Base-by-base conservation (phyloP, 2,329 filamentous ascomycete species). In the Fusarium scirpi region DNA sequence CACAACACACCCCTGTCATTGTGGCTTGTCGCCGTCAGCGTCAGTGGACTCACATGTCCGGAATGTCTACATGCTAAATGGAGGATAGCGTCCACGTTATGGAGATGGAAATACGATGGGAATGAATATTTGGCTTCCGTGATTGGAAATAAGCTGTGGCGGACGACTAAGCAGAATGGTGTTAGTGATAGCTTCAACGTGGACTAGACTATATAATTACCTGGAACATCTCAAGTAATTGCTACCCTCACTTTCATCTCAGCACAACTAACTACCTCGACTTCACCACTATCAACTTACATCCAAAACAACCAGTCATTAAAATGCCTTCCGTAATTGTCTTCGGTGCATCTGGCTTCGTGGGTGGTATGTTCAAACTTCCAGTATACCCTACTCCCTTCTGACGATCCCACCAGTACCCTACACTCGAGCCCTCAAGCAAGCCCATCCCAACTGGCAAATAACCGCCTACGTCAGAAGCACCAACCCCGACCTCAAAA, bases 261-360 rank as follows among this genome's bases (percentile, higher is more conserved):
- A 38, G 2, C 6, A 22, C n/a, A 3, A 20, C 8, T 4, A 25
- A 11, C 15, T 25, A 11, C 2, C n/a, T 27, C 13, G 8, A 4
- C 4, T 13, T 18, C 5, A 16, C 10, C 8, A 7, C 18, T 1
- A 22, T 12, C 2, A 20, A 40, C 12, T 7, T 1, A 56, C 7
- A 11, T 18, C 4, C 5, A 16, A 12, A 12, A 7, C 8, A 7
- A 7, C 8, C 20, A 16, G 11, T 11, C 4, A 9, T 22, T 18
- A 30, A 3, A 20, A 64, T 64, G 62, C 44, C 44, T 65, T 65
- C 62, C 22, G 20, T 65, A 12, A 59, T 65, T 9, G 10, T 65
- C 2, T 65, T 65, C 5, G 62, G 62, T 1, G 62, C 62, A 27
- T 65, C 60, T n/a, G 62, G 62, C 13, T 65, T 65, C 22, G 45